Percentiles rank a stretch among this genome's conserved stretches.
Evolutionary conservation across 1,284 basidiomycete genomes (phyloP).

Genomic region (Rhodotorula glutinis): DNA sequence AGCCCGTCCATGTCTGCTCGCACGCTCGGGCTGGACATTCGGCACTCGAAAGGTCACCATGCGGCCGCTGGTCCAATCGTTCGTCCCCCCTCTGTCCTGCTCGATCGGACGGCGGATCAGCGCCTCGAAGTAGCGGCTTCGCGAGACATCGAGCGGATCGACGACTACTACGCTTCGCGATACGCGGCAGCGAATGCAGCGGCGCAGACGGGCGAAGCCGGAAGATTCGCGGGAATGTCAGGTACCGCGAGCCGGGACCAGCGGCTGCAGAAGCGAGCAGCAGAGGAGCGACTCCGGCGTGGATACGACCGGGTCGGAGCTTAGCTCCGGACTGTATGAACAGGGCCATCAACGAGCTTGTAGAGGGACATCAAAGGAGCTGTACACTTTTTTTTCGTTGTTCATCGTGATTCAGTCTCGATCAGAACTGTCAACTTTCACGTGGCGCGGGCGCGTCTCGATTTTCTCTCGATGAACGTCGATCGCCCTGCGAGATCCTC

Average conservation of each 20-base stretch:
- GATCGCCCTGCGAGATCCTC: too few species aligned
- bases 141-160: conserved; percentile 20
- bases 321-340: too few species aligned
- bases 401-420: too few species aligned
- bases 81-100: conserved; percentile 5
- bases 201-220: background rate
- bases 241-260: background rate
- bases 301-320: conserved; percentile 22
- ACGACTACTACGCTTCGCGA: conserved; percentile 11
- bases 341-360: too few species aligned
- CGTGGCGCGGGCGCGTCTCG: too few species aligned
- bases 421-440: too few species aligned
- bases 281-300: conserved; percentile 17
- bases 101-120: conserved; percentile 8
- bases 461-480: too few species aligned
- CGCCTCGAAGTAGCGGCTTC: conserved; percentile 16
- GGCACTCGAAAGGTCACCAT: background rate
- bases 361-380: too few species aligned
- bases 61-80: background rate
- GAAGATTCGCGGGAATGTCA: background rate
- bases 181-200: background rate
- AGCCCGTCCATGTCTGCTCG: background rate
- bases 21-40: too few species aligned
- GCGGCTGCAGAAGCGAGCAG: conserved; percentile 2
- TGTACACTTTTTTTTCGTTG: too few species aligned